Evolutionary conservation across 176 grass and related monocot species (phyloP).

Genomic region (Guadua angustifolia): DNA sequence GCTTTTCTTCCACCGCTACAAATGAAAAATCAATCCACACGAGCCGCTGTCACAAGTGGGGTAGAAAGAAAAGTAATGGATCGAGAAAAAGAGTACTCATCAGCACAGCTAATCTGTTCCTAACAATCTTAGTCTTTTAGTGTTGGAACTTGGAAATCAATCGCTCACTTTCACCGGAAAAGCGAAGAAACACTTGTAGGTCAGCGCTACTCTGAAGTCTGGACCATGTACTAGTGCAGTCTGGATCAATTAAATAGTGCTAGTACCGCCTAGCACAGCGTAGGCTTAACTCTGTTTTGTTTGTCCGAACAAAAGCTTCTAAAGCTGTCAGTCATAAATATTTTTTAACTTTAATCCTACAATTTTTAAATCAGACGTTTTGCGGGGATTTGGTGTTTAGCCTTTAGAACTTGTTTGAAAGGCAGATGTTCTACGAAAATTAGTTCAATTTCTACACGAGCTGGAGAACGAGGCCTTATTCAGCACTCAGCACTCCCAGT

Average conservation of each 20-base stretch:
- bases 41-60: not conserved
- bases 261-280: not conserved
- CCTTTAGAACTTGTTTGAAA: not conserved
- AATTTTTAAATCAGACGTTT: not conserved
- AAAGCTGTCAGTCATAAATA: not conserved
- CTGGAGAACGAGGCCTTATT: no score
- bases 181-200: constrained; percentile 14
- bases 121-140: constrained; percentile 7
- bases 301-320: not conserved
- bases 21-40: not conserved
- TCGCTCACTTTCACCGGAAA: constrained; percentile 35
- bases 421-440: not conserved
- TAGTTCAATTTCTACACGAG: no score
- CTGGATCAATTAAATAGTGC: not conserved
- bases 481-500: not conserved
- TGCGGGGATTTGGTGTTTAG: not conserved
- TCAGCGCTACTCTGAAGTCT: not conserved
- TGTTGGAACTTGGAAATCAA: not conserved
- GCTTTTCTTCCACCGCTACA: not conserved
- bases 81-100: not conserved
- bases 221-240: constrained; percentile 6
- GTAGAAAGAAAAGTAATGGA: not conserved
- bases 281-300: not conserved
- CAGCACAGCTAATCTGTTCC: constrained; percentile 14
- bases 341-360: not conserved